Percentiles rank a stretch among this genome's conserved stretches.
phyloP scores from a whole-genome alignment of 148 eudicot genomes.

The Rheum nobile region DNA sequence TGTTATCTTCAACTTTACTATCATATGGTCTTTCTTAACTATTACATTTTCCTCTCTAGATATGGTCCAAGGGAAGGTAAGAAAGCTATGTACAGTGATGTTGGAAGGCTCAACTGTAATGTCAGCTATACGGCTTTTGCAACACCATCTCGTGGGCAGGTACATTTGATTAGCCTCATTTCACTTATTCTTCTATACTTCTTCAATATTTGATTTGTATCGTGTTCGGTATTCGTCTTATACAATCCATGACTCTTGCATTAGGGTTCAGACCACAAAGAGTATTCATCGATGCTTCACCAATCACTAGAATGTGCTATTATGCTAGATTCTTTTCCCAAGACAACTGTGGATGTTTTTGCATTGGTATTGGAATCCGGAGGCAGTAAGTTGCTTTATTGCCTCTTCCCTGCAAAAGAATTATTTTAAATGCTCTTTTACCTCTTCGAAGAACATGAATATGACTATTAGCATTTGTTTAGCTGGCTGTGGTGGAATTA shows the following conservation, averaged over 20 bases:
- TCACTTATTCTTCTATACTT: background rate
- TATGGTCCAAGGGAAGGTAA: conserved; percentile 99
- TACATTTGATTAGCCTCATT: conserved; percentile 9
- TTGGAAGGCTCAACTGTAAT: conserved; percentile 77
- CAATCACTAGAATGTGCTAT: conserved; percentile 95
- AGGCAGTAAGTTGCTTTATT: conserved; percentile 55
- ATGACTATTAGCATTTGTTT: background rate
- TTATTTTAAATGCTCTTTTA: background rate
- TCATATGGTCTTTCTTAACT: background rate
- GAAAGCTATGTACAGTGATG: conserved; percentile 92
- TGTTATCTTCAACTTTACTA: background rate
- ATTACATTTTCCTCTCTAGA: conserved; percentile 22
- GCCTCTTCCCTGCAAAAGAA: background rate
- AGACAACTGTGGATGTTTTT: conserved; percentile 95
- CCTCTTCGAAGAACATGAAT: background rate
- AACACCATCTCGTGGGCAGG: conserved; percentile 72
- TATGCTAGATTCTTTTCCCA: conserved; percentile 82
- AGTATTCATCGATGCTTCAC: conserved; percentile 68
- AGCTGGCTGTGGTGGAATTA: background rate
- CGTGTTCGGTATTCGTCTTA: background rate
- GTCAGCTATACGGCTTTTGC: conserved; percentile 87
- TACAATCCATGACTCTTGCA: conserved; percentile 5
- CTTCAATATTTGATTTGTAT: background rate
- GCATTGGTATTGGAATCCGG: conserved; percentile 96
- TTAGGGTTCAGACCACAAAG: conserved; percentile 71